Base-by-base conservation (phyloP, 2,329 filamentous ascomycete genomes). In the Zasmidium cellare region DNA sequence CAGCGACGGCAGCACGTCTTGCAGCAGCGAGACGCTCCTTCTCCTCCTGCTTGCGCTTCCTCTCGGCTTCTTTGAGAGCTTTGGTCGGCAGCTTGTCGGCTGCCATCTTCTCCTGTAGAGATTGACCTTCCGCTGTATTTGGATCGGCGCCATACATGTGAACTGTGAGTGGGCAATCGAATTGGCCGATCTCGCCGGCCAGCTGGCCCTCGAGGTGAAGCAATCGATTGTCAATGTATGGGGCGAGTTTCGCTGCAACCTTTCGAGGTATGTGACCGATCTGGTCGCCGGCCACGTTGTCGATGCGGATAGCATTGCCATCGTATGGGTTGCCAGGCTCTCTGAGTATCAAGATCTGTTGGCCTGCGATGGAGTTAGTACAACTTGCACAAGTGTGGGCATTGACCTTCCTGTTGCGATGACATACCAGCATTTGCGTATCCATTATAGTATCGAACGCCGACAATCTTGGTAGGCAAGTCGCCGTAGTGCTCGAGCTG, bases 181-280 rank as follows among this genome's bases (percentile, higher is more conserved):
- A 96, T 1, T 70, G 58, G 1, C 80, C 83, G 63, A 90, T 91
- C 5, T 79, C 72, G 1, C 89, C 90, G 3, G 82, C 84, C 47
- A 96, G 80, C 16, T 83, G 76, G 1, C 85, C 90, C 71, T 96
- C 91, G 6, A 92, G 71, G 1, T 83, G 69, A 9, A 94, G 76
- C 18, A 81, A 81, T 53, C 28, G 14, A 67, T 78, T 67, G 72
- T 88, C 87, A 69, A 96, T 80, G 69, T 90, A 91, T 1, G 82
- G 83, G 0, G 90, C 86, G 53, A 96, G 76, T 72, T 89, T 93
- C n/a, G 79, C 76, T 0, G 87, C 90, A 20, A 91, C 69, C 1
- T 75, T 79, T 12, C 84, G 80, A 6, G 89, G 88, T 44, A 96
- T 79, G 73, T 96, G 91, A 0, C 91, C 91, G 65, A 96, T 90